Percentiles rank a stretch among this genome's conserved stretches.
These are phyloP conservation scores for Tilletiopsis washingtonensis DNA, from an alignment of 1,284 basidiomycete species.

Conservation along the genomic window DNA sequence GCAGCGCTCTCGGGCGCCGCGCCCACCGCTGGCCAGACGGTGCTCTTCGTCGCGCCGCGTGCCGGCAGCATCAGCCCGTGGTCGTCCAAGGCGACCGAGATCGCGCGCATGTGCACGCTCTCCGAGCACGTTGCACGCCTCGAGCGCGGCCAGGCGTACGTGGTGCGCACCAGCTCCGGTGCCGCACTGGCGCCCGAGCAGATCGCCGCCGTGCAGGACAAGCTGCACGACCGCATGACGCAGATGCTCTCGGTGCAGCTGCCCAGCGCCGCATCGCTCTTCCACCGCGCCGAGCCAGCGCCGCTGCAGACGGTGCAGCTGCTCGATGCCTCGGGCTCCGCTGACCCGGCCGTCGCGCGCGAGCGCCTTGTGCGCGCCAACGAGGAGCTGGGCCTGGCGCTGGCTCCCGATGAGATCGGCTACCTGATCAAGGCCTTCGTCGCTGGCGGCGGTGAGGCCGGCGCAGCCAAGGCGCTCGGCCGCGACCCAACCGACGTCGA, in stretches of 20 bases:
- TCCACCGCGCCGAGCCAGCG: slow-evolving; percentile 62
- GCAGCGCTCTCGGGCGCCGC: slow-evolving; percentile 16
- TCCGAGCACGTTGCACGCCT: slow-evolving; percentile 64
- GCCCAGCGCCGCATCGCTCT: slow-evolving; percentile 59
- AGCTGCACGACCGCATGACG: slow-evolving; percentile 79
- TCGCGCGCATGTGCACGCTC: slow-evolving; percentile 69
- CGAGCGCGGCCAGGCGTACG: slow-evolving; percentile 73
- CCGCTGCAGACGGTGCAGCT: slow-evolving; percentile 64
- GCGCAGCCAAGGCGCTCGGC: slow-evolving; percentile 46
- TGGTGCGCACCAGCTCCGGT: slow-evolving; percentile 56
- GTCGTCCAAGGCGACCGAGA: slow-evolving; percentile 97
- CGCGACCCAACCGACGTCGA: slow-evolving; percentile 73
- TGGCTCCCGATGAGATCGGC: slow-evolving; percentile 80
- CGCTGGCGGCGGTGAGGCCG: slow-evolving; percentile 49
- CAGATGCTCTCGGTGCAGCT: slow-evolving; percentile 58
- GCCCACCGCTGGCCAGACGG: slow-evolving; percentile 50
- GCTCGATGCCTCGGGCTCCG: slow-evolving; percentile 42
- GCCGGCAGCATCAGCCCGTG: slow-evolving; percentile 68
- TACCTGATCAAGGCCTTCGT: slow-evolving; percentile 88
- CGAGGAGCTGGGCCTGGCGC: slow-evolving; percentile 75
- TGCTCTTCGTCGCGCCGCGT: slow-evolving; percentile 40
- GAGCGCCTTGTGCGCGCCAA: slow-evolving; percentile 65
- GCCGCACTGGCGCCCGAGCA: slow-evolving; percentile 17
- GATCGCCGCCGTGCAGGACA: slow-evolving; percentile 15
- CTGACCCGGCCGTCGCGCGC: slow-evolving; percentile 28